These are phyloP conservation scores for Oryza longistaminata DNA, from an alignment of 176 grass and related monocot species.

Conservation along the genomic window DNA sequence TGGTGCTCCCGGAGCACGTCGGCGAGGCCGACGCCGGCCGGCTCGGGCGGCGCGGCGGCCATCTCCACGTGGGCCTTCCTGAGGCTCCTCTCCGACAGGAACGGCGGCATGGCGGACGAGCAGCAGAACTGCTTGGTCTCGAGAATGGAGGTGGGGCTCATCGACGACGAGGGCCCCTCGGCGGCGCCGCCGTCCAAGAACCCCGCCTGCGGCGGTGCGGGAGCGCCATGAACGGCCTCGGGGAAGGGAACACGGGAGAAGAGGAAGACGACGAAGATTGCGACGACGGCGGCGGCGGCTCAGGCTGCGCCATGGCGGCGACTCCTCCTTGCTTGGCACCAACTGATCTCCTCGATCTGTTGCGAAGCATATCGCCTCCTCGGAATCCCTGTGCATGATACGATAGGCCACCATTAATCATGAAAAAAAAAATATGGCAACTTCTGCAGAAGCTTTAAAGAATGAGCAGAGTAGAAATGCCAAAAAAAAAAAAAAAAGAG, in stretches of 20 bases:
- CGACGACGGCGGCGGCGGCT: neutral
- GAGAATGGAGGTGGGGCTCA: constrained; percentile 93
- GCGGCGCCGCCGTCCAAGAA: constrained; percentile 46
- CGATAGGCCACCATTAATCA: constrained; percentile 36
- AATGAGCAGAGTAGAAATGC: constrained; percentile 38
- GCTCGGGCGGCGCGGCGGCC: neutral
- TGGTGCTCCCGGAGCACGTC: constrained; percentile 70
- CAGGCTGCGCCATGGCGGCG: constrained; percentile 44
- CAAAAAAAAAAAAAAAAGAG: neutral
- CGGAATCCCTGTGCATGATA: constrained; percentile 14
- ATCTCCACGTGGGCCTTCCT: constrained; percentile 37
- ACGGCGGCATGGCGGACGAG: constrained; percentile 42
- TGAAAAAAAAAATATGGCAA: constrained; percentile 52
- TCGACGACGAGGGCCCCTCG: constrained; percentile 41
- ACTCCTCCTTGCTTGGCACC: constrained; percentile 46
- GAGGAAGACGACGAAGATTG: constrained; percentile 27
- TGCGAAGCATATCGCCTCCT: constrained; percentile 58
- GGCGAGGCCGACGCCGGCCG: constrained; percentile 59
- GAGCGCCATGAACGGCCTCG: constrained; percentile 61
- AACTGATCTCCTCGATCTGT: constrained; percentile 60
- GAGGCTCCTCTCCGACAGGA: constrained; percentile 55
- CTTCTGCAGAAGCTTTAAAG: constrained; percentile 47
- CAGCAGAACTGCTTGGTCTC: constrained; percentile 73
- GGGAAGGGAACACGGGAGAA: constrained; percentile 46
- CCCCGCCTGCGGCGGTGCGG: constrained; percentile 29